These are phyloP conservation scores for Aspergillus quadricinctus DNA, from an alignment of 2,329 filamentous ascomycete genomes.

Conservation along the genomic window DNA sequence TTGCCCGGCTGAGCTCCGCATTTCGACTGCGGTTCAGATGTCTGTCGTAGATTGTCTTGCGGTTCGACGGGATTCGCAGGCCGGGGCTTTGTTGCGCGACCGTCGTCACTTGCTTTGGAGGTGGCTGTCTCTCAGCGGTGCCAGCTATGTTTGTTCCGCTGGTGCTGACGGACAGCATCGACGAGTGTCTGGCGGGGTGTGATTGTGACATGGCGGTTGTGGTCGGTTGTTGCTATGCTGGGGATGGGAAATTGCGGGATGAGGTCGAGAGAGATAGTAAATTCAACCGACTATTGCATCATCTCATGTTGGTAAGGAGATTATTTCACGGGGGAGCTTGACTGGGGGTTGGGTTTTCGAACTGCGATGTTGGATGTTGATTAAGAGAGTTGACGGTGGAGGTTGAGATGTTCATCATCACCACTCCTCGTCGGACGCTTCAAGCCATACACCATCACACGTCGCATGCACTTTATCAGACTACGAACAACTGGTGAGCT, in stretches of 20 bases:
- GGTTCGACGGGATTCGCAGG: slow-evolving; percentile 83
- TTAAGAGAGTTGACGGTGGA: background rate
- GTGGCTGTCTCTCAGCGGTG: slow-evolving; percentile 19
- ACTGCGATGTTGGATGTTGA: background rate
- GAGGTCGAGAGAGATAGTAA: background rate
- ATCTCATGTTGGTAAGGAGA: background rate
- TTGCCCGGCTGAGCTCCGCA: slow-evolving; percentile 83
- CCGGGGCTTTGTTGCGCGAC: slow-evolving; percentile 46
- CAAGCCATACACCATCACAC: background rate
- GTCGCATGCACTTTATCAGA: background rate
- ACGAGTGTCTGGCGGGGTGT: slow-evolving; percentile 26
- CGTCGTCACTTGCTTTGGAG: slow-evolving; percentile 45
- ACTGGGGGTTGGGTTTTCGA: background rate
- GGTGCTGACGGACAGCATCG: slow-evolving; percentile 30
- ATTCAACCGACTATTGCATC: background rate
- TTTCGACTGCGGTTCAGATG: slow-evolving; percentile 87
- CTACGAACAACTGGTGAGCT: background rate
- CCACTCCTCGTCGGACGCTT: background rate
- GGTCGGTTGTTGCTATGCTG: background rate
- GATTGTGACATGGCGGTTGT: slow-evolving; percentile 26
- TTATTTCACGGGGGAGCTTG: background rate
- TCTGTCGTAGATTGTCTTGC: slow-evolving; percentile 97
- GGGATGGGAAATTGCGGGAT: background rate
- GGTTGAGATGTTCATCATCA: background rate
- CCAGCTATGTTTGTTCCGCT: background rate